A percentile compares a stretch with the other conserved stretches of the same genome.
Conservation (phyloP, 176 grass and related monocot genomes). For the Oryza punctata region DNA sequence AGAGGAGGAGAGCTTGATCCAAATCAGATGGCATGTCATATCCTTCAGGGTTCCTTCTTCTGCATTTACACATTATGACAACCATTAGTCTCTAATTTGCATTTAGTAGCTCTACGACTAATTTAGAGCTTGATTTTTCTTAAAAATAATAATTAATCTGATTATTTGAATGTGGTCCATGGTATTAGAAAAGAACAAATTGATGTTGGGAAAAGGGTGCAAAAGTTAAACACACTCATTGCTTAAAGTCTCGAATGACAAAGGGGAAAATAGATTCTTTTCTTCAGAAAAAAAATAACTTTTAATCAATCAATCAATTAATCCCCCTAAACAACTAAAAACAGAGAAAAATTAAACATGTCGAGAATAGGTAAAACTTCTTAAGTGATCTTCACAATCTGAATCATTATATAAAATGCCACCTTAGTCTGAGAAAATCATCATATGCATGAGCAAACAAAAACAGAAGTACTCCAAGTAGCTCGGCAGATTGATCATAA, state of each 20-base stretch:
- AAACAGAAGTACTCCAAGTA: neutral
- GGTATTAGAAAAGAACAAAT: neutral
- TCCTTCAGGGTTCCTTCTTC: constrained; percentile 48
- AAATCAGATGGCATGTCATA: constrained; percentile 62
- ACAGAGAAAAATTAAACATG: neutral
- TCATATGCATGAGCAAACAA: constrained; percentile 10
- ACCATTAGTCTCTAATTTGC: constrained; percentile 27
- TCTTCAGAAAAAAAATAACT: neutral
- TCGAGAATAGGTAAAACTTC: neutral
- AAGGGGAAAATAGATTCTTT: neutral
- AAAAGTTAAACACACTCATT: constrained; percentile 24
- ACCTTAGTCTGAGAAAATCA: neutral
- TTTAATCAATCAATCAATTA: neutral
- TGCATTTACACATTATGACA: constrained; percentile 40
- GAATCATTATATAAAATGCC: neutral
- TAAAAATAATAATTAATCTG: neutral
- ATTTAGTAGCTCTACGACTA: neutral
- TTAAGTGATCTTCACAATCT: neutral
- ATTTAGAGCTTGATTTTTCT: neutral
- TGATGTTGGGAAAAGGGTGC: neutral
- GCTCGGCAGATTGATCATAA: neutral
- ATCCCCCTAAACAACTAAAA: neutral
- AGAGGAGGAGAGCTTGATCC: constrained; percentile 63
- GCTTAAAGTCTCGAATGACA: neutral
- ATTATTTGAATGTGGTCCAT: neutral